Conservation (phyloP, 2,329 filamentous ascomycete species). For the Myrmaecium sp. region DNA sequence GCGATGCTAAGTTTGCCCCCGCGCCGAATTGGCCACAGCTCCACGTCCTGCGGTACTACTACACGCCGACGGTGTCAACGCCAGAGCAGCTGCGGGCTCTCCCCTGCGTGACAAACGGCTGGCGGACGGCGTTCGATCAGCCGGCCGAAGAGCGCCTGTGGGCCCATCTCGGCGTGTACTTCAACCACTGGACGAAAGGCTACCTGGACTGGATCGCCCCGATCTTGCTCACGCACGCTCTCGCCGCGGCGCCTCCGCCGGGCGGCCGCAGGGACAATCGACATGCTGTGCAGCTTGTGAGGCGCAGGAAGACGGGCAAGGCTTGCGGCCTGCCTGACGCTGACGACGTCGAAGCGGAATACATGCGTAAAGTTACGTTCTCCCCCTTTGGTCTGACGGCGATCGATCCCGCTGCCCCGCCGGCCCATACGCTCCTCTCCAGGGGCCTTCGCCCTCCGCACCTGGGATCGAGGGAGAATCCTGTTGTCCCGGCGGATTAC, state of each 20-base stretch:
- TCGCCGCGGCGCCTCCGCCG: no score
- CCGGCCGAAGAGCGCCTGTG: conserved; percentile 20
- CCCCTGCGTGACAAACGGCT: conserved; percentile 13
- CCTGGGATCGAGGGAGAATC: no score
- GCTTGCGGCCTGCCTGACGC: no score
- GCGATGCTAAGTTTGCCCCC: conserved; percentile 1
- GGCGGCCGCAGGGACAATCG: no score
- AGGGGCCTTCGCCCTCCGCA: no score
- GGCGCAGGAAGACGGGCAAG: no score
- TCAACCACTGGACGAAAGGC: conserved; percentile 21
- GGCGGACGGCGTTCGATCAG: conserved; percentile 13
- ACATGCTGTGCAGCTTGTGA: conserved; percentile 12
- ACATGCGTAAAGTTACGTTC: no score
- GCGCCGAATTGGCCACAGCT: background rate
- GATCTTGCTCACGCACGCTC: conserved; percentile 17
- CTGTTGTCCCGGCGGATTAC: no score
- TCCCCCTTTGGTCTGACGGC: no score
- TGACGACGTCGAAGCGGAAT: no score
- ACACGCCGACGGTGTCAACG: conserved; percentile 17
- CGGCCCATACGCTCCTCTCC: no score
- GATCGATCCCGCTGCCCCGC: no score
- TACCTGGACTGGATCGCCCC: conserved; percentile 24
- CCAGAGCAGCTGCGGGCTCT: conserved; percentile 14
- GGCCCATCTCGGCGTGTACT: conserved; percentile 14
- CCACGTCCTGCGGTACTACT: conserved; percentile 18